phyloP scores from a whole-genome alignment of 2,329 filamentous ascomycete genomes.

The Colletotrichum sp. region DNA sequence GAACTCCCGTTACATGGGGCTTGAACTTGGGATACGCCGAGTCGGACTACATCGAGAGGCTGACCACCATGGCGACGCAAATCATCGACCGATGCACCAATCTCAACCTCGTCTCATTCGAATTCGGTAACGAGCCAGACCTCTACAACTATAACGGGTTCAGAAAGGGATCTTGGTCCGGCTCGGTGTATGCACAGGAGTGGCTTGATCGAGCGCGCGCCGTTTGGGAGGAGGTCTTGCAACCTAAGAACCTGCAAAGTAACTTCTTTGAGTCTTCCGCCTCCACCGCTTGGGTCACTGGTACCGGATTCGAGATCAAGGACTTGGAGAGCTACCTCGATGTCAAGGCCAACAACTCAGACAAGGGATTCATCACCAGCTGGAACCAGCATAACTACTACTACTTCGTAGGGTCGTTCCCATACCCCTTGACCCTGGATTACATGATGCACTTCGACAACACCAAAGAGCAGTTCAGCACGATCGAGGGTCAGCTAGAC shows the following conservation, averaged over 20 bases:
- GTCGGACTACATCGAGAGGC: conserved; percentile 10
- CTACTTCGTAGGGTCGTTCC: conserved; percentile 11
- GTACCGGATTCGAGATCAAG: conserved; percentile 16
- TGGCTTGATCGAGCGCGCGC: conserved; percentile 15
- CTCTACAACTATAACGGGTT: conserved; percentile 14
- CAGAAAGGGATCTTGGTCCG: neutral
- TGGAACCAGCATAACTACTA: conserved; percentile 21
- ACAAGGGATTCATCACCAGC: conserved; percentile 5
- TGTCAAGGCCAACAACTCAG: conserved; percentile 1
- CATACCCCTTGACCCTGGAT: conserved; percentile 13
- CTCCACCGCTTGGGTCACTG: conserved; percentile 14
- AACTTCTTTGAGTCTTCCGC: conserved; percentile 16
- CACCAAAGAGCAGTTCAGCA: conserved; percentile 8
- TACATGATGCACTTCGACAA: conserved; percentile 19
- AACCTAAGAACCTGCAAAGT: conserved; percentile 4
- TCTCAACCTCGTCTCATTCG: conserved; percentile 16
- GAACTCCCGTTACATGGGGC: conserved; percentile 13
- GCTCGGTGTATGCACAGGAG: neutral
- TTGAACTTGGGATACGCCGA: conserved; percentile 12
- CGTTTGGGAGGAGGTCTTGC: conserved; percentile 3
- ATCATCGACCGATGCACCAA: conserved; percentile 17
- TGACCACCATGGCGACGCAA: conserved; percentile 12
- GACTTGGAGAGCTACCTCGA: neutral
- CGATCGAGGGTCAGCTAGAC: conserved; percentile 3
- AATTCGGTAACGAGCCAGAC: conserved; percentile 17